These are phyloP conservation scores for Plasmodium vinckei DNA, from an alignment of 169 alveolate genomes.

Conservation along the genomic window DNA sequence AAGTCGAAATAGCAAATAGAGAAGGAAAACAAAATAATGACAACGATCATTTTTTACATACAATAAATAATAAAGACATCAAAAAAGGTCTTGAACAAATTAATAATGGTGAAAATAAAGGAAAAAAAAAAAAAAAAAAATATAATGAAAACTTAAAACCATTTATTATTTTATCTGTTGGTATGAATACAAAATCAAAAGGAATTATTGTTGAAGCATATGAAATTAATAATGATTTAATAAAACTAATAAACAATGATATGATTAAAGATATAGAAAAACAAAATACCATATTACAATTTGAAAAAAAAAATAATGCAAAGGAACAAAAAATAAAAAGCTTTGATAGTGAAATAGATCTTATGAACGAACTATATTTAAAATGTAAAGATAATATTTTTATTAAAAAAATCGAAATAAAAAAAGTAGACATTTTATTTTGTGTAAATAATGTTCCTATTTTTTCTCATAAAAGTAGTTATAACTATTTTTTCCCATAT, in stretches of 20 bases:
- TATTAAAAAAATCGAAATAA: constrained; percentile 58
- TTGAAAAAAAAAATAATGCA: constrained; percentile 51
- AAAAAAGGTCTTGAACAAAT: background rate
- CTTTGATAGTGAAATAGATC: constrained; percentile 61
- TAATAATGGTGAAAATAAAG: background rate
- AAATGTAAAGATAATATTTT: constrained; percentile 62
- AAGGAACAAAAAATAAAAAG: constrained; percentile 63
- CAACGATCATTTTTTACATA: background rate
- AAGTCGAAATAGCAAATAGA: background rate
- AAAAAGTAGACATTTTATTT: constrained; percentile 52
- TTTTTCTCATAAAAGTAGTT: constrained; percentile 51
- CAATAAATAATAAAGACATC: background rate
- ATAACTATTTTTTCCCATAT: constrained; percentile 58
- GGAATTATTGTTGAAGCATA: constrained; percentile 71
- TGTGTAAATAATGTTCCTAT: constrained; percentile 75
- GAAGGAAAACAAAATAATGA: background rate
- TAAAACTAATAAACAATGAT: constrained; percentile 52
- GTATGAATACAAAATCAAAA: constrained; percentile 53
- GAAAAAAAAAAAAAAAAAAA: constrained; percentile 36
- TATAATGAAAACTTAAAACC: constrained; percentile 35
- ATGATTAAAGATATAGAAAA: constrained; percentile 60
- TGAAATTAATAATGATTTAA: constrained; percentile 69
- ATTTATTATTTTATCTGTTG: constrained; percentile 67
- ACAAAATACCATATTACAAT: constrained; percentile 67
- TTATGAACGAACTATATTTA: constrained; percentile 74